Evolutionary conservation across 306 rosid genomes (phyloP), one percentile per base, ranked within the genome.

Genomic region (Quercus gilva): DNA sequence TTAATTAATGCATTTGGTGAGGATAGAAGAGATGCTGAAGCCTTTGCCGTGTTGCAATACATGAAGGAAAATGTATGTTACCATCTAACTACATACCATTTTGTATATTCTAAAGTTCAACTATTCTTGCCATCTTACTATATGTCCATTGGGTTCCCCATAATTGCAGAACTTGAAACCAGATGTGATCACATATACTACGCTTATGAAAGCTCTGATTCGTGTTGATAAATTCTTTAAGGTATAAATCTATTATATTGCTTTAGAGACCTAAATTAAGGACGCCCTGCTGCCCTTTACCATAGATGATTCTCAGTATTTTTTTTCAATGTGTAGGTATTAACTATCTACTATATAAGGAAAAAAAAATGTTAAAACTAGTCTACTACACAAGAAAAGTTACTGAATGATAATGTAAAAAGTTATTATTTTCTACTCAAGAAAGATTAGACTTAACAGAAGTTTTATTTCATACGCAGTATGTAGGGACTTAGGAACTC

Each of bases 141-240:
- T 29, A 78, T 31, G 20, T 76, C 58, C 45, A 58, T 49, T 79
- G 81, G 78, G 79, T 69, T 85, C 73, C 29, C 65, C 68, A 52
- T 68, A 73, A 84, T 78, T 82, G 88, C 97, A 94, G 97, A 88
- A 74, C 41, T 71, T 94, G 81, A 89, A 92, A 80, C 94, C 97
- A 71, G 98, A 94, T 81, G 98, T 94, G 60, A 86, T 94, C 51
- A 90, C 98, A n/a, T 94, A 89, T 80, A 94, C 98, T n/a, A 94
- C 98, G 0, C 97, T 94, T 28, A 94, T 94, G 97, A 92, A 94
- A 90, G 87, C 94, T 74, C 83, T 94, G 84, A 86, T 92, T 74
- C 97, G 93, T 23, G 97, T 88, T 25, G 97, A 88, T 26, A 94
- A 92, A 87, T 88, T 80, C 84, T 74, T 82, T 67, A 86, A 92